A percentile compares a stretch with the other conserved stretches of the same genome.
phyloP scores from a whole-genome alignment of 805 yeast genomes.

The Hanseniaspora mollemarum region DNA sequence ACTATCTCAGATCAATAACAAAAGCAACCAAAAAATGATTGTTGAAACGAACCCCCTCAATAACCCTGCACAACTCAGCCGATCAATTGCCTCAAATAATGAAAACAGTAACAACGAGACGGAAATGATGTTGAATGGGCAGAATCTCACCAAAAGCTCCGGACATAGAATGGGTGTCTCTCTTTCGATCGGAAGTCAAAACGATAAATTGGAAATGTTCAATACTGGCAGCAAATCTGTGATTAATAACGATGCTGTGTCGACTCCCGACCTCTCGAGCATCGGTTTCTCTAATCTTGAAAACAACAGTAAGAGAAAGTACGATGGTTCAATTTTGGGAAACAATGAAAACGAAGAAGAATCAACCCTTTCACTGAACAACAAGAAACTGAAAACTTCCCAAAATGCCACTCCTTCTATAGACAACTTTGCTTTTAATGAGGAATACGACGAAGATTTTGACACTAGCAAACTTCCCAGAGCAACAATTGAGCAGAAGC shows the following conservation, averaged over 20 bases:
- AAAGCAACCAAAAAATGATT: not conserved
- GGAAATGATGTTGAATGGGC: not conserved
- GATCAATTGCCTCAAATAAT: not conserved
- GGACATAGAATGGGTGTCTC: not conserved
- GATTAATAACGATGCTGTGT: not conserved
- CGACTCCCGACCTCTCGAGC: not conserved
- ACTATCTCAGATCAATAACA: not conserved
- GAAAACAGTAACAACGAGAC: not conserved
- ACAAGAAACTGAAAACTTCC: not conserved
- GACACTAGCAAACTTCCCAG: constrained; percentile 29
- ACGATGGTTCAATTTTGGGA: not conserved
- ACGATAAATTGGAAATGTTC: not conserved
- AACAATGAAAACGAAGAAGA: not conserved
- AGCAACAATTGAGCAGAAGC: constrained; percentile 49
- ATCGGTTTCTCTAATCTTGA: not conserved
- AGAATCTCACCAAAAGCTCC: not conserved
- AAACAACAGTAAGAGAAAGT: not conserved
- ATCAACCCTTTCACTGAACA: not conserved
- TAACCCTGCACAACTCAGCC: not conserved
- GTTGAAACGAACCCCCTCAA: too few species aligned
- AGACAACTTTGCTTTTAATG: not conserved
- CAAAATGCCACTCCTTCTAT: not conserved
- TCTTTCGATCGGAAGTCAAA: not conserved
- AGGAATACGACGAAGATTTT: not conserved
- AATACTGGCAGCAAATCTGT: not conserved